Evolutionary conservation across 352 stramenopile species (phyloP).

Genomic region (Phytopythium chamaehyphon): DNA sequence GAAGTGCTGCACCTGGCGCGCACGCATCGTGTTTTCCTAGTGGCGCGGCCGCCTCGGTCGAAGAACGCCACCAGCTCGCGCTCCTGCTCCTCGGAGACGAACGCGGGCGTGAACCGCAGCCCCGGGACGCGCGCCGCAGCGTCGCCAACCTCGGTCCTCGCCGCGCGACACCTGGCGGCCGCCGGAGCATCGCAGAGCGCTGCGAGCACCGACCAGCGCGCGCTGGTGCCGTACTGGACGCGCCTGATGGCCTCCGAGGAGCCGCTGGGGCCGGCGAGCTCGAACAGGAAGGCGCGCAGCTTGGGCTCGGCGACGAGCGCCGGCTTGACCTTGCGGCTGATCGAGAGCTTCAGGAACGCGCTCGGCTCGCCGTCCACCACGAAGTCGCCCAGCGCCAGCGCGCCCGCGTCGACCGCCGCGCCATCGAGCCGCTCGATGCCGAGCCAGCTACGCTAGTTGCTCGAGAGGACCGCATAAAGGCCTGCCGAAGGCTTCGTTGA

Average conservation of each 20-base stretch:
- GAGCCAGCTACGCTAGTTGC: too few species aligned
- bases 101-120: constrained; percentile 56
- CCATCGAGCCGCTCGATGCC: too few species aligned
- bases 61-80: constrained; percentile 46
- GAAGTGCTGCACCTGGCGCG: constrained; percentile 87
- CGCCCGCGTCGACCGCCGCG: background rate
- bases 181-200: constrained; percentile 15
- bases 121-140: constrained; percentile 49
- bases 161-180: constrained; percentile 24
- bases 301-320: constrained; percentile 37
- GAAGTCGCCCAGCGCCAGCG: constrained; percentile 31
- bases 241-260: constrained; percentile 21
- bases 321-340: constrained; percentile 66
- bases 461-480: too few species aligned
- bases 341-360: constrained; percentile 58
- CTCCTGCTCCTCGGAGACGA: constrained; percentile 63
- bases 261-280: constrained; percentile 14
- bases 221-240: constrained; percentile 57
- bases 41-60: constrained; percentile 20
- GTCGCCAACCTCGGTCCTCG: constrained; percentile 31
- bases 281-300: constrained; percentile 45
- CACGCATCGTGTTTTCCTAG: constrained; percentile 74
- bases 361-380: constrained; percentile 48
- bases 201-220: constrained; percentile 46
- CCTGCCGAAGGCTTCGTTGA: too few species aligned